These are phyloP conservation scores for Musa beccarii DNA, from an alignment of 176 grass and related monocot genomes.

Conservation along the genomic window DNA sequence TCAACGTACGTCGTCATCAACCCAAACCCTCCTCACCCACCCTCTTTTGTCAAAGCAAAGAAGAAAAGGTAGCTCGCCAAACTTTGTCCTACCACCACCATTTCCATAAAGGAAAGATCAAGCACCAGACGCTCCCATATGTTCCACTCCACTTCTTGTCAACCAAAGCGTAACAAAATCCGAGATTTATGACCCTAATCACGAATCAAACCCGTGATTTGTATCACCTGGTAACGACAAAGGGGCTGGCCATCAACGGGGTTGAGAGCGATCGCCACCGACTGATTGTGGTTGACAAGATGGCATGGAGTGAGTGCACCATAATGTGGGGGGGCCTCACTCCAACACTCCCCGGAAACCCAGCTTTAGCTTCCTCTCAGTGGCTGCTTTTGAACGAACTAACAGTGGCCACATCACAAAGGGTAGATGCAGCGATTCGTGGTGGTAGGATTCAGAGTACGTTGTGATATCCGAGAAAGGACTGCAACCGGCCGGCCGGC, in stretches of 20 bases:
- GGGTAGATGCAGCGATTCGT: background rate
- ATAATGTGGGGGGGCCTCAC: background rate
- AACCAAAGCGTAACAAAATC: background rate
- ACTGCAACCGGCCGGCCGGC: no score
- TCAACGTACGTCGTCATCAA: background rate
- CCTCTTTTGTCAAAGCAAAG: background rate
- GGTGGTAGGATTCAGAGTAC: no score
- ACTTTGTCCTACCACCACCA: slow-evolving; percentile 1
- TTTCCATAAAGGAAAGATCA: background rate
- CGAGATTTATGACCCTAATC: background rate
- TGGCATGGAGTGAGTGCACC: no score
- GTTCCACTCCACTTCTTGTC: background rate
- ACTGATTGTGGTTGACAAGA: no score
- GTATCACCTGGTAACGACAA: background rate
- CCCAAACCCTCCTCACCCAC: background rate
- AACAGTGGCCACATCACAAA: background rate
- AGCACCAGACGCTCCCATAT: no score
- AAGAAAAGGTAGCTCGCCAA: slow-evolving; percentile 2
- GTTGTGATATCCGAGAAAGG: no score
- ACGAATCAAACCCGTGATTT: background rate
- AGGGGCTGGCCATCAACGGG: no score
- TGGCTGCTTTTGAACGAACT: background rate
- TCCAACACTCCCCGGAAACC: background rate
- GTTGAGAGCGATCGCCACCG: no score
- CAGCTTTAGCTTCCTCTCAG: background rate